phyloP scores from a whole-genome alignment of 805 yeast species.

The Yarrowia sp. region DNA sequence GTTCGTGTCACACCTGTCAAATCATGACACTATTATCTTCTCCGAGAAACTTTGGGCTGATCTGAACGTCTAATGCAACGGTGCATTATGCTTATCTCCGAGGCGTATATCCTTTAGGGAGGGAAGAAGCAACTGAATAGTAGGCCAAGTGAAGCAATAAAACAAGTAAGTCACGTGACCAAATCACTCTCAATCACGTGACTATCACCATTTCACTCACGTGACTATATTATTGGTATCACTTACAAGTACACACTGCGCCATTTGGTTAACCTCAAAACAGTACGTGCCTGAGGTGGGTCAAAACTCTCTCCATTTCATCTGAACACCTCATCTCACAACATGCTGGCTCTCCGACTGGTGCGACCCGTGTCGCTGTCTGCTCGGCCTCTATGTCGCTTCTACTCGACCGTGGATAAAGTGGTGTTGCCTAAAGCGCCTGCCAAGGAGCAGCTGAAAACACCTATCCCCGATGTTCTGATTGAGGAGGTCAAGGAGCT shows the following conservation, averaged over 20 bases:
- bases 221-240: too few species aligned
- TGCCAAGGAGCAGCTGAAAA: neutral
- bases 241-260: too few species aligned
- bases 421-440: neutral
- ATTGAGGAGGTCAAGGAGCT: neutral
- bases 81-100: constrained; percentile 6
- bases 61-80: neutral
- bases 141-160: neutral
- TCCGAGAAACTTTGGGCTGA: neutral
- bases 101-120: neutral
- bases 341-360: constrained; percentile 11
- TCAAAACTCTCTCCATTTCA: neutral
- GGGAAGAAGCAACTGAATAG: too few species aligned
- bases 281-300: constrained; percentile 15
- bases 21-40: too few species aligned
- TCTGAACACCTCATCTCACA: neutral
- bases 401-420: neutral
- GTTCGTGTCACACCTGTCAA: too few species aligned
- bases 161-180: too few species aligned
- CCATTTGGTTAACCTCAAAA: constrained; percentile 6
- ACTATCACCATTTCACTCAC: neutral
- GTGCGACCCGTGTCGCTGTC: neutral
- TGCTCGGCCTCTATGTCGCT: neutral
- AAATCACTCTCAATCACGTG: too few species aligned
- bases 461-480: neutral